Base-by-base conservation (phyloP, 140 eudicot species). In the Ambrosia hybrid region DNA sequence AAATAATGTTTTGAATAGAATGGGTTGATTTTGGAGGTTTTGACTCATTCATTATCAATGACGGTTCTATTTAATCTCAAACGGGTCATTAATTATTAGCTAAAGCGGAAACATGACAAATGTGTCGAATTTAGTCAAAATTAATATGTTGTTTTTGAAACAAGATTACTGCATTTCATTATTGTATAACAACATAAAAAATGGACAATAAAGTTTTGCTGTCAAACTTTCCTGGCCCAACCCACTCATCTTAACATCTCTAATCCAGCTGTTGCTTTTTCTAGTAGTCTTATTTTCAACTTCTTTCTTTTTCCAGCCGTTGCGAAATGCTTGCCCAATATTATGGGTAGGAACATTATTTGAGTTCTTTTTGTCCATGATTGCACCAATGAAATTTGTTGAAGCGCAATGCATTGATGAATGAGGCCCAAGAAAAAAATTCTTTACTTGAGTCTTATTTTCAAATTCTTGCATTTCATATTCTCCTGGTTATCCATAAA, bases 401-500 rank as follows among this genome's bases (percentile, higher is more conserved):
- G 87, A 74, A 56, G 68, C 79, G 66, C 81, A 70, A 4, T 70
- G 74, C 13, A 81, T 67, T 56, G 93, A 58, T 76, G 81, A 86
- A 72, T 71, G 78, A 11, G 94, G 88, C 34, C 86, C 85, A 33
- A 89, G 87, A 66, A 86, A 83, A 9, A 77, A 39, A n/a, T 9
- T 55, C 70, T 65, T 78, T 73, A 69, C 81, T 85, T 9, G 75
- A 7, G 75, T 74, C 73, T 69, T 73, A n/a, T n/a, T n/a, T n/a
- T n/a, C 10, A 85, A 88, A 94, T 72, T 90, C 91, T 37, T 83
- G 89, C 81, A 79, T 17, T 76, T 94, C 97, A 60, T 90, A 94
- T 77, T 94, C 84, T 80, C 96, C 96, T 93, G 82, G 72, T 62
- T 46, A 66, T 13, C n/a, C 65, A 75, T 57, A 12, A 69, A 78